phyloP scores from a whole-genome alignment of 2,329 filamentous ascomycete species.

The Epichloe elymi region DNA sequence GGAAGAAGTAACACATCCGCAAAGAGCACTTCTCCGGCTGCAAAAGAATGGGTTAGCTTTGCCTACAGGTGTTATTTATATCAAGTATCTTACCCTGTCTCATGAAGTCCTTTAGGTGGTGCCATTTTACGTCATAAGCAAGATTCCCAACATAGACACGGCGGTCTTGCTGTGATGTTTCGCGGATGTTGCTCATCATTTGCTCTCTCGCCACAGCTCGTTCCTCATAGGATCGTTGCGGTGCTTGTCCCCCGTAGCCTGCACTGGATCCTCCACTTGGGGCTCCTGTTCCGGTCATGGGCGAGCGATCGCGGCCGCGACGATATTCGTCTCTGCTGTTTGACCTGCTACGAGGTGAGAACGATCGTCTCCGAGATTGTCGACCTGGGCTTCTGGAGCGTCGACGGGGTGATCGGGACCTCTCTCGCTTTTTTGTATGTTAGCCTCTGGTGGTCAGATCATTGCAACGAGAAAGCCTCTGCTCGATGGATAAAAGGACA shows the following conservation, averaged over 20 bases:
- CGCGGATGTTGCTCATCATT: conserved; percentile 91
- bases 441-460: conserved; percentile 8
- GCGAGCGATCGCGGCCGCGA: conserved; percentile 63
- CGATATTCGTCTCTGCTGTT: conserved; percentile 64
- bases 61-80: conserved; percentile 12
- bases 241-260: conserved; percentile 45
- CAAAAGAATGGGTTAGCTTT: conserved; percentile 25
- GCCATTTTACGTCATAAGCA: conserved; percentile 99
- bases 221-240: conserved; percentile 72
- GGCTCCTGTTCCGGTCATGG: conserved; percentile 66
- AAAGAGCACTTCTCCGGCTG: conserved; percentile 98
- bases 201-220: conserved; percentile 73
- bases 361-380: conserved; percentile 57
- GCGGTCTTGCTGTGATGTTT: conserved; percentile 94
- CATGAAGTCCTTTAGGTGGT: conserved; percentile 99
- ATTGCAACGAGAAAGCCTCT: background rate
- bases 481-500: no score
- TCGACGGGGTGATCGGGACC: conserved; percentile 64
- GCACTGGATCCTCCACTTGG: conserved; percentile 56
- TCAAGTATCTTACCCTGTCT: conserved; percentile 69
- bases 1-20: conserved; percentile 98
- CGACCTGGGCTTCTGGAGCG: conserved; percentile 74
- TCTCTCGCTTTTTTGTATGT: conserved; percentile 58
- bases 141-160: conserved; percentile 99
- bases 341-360: conserved; percentile 67